These are phyloP conservation scores for Sorghum bicolor DNA, from an alignment of 176 grass and related monocot genomes.

Conservation along the genomic window DNA sequence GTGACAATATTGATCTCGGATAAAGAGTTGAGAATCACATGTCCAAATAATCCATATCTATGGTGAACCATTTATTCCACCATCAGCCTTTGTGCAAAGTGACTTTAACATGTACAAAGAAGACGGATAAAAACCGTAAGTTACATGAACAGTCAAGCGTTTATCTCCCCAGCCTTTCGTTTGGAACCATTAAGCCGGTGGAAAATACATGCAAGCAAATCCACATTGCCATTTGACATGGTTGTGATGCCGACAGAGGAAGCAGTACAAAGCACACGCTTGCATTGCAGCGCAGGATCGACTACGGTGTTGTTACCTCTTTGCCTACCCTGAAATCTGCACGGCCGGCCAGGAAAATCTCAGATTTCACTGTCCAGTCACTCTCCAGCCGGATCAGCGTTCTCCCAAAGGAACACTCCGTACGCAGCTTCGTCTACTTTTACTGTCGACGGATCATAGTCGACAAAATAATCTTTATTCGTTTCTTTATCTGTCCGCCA, in stretches of 20 bases:
- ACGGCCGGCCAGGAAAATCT: neutral
- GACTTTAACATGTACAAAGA: neutral
- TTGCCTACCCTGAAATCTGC: neutral
- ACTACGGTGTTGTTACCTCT: neutral
- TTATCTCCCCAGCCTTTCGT: neutral
- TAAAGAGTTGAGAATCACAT: neutral
- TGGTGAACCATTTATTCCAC: neutral
- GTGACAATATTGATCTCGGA: too few relatives aligned
- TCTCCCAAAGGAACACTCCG: neutral
- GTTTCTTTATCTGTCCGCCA: neutral
- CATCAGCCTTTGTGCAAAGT: neutral
- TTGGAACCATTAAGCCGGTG: neutral
- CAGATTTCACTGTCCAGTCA: neutral
- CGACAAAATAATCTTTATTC: neutral
- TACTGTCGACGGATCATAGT: neutral
- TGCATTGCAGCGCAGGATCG: too few relatives aligned
- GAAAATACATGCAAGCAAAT: too few relatives aligned
- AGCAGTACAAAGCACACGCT: neutral
- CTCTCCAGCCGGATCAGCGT: neutral
- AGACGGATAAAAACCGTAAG: neutral
- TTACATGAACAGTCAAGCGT: neutral
- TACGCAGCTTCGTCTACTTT: neutral
- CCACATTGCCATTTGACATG: neutral
- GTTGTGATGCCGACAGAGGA: neutral
- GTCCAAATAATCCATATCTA: neutral